These are phyloP conservation scores for Tuber borchii DNA, from an alignment of 495 filamentous ascomycete genomes.

Conservation along the genomic window DNA sequence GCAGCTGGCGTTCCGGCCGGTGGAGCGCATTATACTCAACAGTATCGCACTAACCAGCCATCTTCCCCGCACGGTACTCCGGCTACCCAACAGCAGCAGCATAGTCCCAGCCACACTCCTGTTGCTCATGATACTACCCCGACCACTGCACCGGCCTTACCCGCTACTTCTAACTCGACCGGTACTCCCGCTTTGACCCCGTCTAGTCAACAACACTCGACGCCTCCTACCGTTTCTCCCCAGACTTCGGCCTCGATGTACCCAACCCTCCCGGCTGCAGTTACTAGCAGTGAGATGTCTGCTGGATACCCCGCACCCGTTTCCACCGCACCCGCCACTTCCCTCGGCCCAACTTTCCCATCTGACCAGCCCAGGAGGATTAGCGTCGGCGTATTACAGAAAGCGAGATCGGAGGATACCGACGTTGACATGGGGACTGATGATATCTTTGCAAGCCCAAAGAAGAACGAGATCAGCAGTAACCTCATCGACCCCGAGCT, in stretches of 20 bases:
- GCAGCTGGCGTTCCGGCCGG: constrained; percentile 67
- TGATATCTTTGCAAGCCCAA: constrained; percentile 11
- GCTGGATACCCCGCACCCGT: constrained; percentile 57
- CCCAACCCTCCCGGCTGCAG: constrained; percentile 72
- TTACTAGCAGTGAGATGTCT: constrained; percentile 51
- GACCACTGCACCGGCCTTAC: constrained; percentile 55
- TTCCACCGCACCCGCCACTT: constrained; percentile 64
- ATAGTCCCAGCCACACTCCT: constrained; percentile 41
- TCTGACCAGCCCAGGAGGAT: constrained; percentile 74
- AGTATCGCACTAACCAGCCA: constrained; percentile 59
- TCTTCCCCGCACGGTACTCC: constrained; percentile 56
- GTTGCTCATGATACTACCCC: constrained; percentile 52
- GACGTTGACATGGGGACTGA: constrained; percentile 36
- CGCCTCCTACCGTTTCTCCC: constrained; percentile 61
- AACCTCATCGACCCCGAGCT: constrained; percentile 40
- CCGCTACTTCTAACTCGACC: constrained; percentile 52
- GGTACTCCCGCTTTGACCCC: constrained; percentile 84
- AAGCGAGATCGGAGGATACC: constrained; percentile 46
- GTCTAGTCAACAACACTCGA: constrained; percentile 57
- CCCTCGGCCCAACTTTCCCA: constrained; percentile 75
- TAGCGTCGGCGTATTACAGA: constrained; percentile 80
- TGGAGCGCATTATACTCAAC: constrained; percentile 57
- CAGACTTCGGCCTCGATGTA: constrained; percentile 61
- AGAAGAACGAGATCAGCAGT: constrained; percentile 35
- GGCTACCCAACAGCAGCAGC: constrained; percentile 25